A percentile compares a stretch with the other conserved stretches of the same genome.
Evolutionary conservation across 179 eudicot species (phyloP).

Genomic region (Spergularia azorica): DNA sequence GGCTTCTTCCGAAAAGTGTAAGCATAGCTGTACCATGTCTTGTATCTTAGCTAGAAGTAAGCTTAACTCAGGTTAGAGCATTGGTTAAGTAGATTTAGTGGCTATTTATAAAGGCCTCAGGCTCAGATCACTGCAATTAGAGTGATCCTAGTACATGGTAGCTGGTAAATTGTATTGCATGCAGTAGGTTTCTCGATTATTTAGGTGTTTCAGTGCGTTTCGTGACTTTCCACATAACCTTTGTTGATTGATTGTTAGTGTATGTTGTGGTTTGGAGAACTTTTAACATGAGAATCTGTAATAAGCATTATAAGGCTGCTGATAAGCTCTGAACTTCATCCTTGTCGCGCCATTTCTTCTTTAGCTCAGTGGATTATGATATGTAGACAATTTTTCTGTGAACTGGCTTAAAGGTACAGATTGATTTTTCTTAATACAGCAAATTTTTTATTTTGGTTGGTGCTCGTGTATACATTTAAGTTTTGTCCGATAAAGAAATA

Average conservation of each 20-base stretch:
- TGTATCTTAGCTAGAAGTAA: constrained; percentile 39
- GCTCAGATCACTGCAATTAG: constrained; percentile 14
- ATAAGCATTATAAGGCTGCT: neutral
- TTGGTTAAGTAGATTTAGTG: constrained; percentile 17
- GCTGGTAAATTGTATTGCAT: constrained; percentile 20
- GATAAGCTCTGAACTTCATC: neutral
- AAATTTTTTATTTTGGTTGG: too few relatives aligned
- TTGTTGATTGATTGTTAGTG: constrained; percentile 4
- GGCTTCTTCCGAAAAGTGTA: constrained; percentile 5
- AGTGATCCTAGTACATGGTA: constrained; percentile 19
- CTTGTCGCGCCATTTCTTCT: too few relatives aligned
- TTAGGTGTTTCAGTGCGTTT: constrained; percentile 11
- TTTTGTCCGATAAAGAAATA: too few relatives aligned
- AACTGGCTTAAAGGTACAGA: too few relatives aligned
- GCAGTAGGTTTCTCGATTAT: constrained; percentile 13
- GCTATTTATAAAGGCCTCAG: constrained; percentile 13
- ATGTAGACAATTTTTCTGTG: too few relatives aligned
- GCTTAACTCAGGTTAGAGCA: constrained; percentile 27
- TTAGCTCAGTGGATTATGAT: too few relatives aligned
- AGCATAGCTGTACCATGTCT: constrained; percentile 22
- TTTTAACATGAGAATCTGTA: constrained; percentile 1
- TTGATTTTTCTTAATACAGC: too few relatives aligned
- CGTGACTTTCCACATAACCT: neutral
- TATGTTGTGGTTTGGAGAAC: neutral
- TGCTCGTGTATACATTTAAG: too few relatives aligned